phyloP scores from a whole-genome alignment of 495 filamentous ascomycete species.

The Annulohypoxylon maeteangense region DNA sequence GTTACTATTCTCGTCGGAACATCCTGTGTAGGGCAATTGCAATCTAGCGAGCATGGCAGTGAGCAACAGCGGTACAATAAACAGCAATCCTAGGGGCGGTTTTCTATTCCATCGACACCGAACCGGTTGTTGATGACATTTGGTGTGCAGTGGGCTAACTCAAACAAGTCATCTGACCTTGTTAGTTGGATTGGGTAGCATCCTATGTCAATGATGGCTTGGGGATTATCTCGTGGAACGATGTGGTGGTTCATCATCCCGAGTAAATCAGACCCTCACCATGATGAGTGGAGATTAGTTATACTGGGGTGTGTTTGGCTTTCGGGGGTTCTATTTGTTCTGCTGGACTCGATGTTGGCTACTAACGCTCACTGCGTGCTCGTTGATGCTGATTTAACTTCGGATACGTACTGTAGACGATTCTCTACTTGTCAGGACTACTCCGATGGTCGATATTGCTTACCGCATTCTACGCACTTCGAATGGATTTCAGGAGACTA shows the following conservation, averaged over 20 bases:
- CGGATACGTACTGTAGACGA: conserved; percentile 29
- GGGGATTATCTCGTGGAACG: background rate
- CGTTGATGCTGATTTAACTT: conserved; percentile 68
- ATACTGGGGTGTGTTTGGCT: background rate
- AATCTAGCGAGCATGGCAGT: conserved; percentile 74
- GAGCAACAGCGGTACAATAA: conserved; percentile 48
- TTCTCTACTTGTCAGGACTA: conserved; percentile 25
- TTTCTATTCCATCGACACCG: background rate
- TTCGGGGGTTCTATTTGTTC: conserved; percentile 2
- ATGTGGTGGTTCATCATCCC: conserved; percentile 12
- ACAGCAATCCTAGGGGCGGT: background rate
- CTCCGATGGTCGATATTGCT: conserved; percentile 42
- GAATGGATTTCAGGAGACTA: conserved; percentile 47
- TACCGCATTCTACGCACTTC: conserved; percentile 29
- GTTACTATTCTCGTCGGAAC: conserved; percentile 42
- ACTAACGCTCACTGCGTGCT: conserved; percentile 75
- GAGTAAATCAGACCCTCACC: background rate
- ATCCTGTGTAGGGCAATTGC: conserved; percentile 40
- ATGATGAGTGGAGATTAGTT: background rate
- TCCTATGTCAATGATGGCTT: conserved; percentile 4
- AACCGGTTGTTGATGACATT: conserved; percentile 10
- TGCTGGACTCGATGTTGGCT: conserved; percentile 33
- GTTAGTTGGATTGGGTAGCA: conserved; percentile 5
- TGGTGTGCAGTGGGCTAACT: background rate
- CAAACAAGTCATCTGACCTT: conserved; percentile 12